Conservation (phyloP, 768 basidiomycete species). For the Leccinum fibrillosum region DNA sequence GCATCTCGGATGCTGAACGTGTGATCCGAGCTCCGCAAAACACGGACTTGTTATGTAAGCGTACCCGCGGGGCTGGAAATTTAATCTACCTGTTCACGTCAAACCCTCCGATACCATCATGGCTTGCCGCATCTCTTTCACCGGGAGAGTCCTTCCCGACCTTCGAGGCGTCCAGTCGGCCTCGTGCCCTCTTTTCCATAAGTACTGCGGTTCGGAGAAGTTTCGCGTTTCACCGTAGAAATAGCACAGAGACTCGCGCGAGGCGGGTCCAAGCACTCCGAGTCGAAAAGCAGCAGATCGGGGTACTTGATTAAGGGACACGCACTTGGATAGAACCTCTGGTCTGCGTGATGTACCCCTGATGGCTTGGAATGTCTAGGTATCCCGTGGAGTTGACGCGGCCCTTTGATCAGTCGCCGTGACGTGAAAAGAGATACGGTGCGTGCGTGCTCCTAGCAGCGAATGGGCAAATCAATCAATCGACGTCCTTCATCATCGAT, state of each 20-base stretch:
- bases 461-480: conserved; percentile 25
- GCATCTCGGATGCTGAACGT: conserved; percentile 16
- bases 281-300: conserved; percentile 11
- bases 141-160: conserved; percentile 1
- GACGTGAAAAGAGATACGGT: conserved; percentile 42
- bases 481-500: conserved; percentile 5
- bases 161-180: background rate
- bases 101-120: background rate
- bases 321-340: conserved; percentile 8
- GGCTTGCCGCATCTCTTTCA: background rate
- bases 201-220: conserved; percentile 8
- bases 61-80: background rate
- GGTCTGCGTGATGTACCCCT: conserved; percentile 33
- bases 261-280: conserved; percentile 2
- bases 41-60: conserved; percentile 29
- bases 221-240: conserved; percentile 14
- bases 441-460: conserved; percentile 5
- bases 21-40: conserved; percentile 29
- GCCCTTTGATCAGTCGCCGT: conserved; percentile 40
- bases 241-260: background rate
- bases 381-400: conserved; percentile 30
- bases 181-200: conserved; percentile 4
- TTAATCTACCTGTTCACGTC: conserved; percentile 3
- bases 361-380: conserved; percentile 25
- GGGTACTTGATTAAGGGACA: conserved; percentile 8